A percentile compares a stretch with the other conserved stretches of the same genome.
Evolutionary conservation across 2,329 filamentous ascomycete species (phyloP).

Genomic region (Fusarium lyarnte): DNA sequence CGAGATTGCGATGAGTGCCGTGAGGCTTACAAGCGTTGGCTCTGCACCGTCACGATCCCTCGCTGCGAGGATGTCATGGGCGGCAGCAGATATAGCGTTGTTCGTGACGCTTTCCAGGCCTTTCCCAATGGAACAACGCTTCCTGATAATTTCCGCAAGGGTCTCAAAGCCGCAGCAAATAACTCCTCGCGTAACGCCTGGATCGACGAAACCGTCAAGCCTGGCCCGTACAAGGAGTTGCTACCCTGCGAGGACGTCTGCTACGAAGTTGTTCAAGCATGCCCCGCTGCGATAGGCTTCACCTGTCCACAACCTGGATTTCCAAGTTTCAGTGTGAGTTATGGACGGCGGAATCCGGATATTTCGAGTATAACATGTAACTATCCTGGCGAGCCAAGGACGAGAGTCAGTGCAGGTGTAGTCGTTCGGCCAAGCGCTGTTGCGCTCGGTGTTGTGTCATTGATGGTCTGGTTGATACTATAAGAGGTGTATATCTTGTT

Average conservation of each 20-base stretch:
- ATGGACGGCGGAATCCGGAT: constrained; percentile 44
- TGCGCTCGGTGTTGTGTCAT: constrained; percentile 23
- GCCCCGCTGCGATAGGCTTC: constrained; percentile 80
- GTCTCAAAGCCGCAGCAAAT: constrained; percentile 38
- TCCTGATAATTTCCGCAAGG: constrained; percentile 47
- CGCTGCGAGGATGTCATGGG: constrained; percentile 86
- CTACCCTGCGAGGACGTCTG: constrained; percentile 90
- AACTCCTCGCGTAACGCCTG: constrained; percentile 71
- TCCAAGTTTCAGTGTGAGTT: constrained; percentile 49
- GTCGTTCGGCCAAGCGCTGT: constrained; percentile 24
- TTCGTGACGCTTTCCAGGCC: constrained; percentile 74
- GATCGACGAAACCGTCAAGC: constrained; percentile 77
- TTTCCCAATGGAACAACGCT: constrained; percentile 76
- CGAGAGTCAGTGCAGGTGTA: constrained; percentile 36
- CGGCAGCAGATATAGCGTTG: constrained; percentile 53
- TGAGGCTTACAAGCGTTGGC: constrained; percentile 88
- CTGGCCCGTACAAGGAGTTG: constrained; percentile 94
- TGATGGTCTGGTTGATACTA: constrained; percentile 31
- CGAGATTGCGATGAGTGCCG: constrained; percentile 80
- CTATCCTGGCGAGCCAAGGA: constrained; percentile 51
- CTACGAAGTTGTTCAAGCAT: constrained; percentile 85
- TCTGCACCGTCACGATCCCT: constrained; percentile 92
- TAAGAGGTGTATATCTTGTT: constrained; percentile 11
- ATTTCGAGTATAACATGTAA: constrained; percentile 49
- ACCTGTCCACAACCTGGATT: constrained; percentile 68